These are phyloP conservation scores for Phytophthora lateralis DNA, from an alignment of 352 stramenopile genomes.

Conservation along the genomic window DNA sequence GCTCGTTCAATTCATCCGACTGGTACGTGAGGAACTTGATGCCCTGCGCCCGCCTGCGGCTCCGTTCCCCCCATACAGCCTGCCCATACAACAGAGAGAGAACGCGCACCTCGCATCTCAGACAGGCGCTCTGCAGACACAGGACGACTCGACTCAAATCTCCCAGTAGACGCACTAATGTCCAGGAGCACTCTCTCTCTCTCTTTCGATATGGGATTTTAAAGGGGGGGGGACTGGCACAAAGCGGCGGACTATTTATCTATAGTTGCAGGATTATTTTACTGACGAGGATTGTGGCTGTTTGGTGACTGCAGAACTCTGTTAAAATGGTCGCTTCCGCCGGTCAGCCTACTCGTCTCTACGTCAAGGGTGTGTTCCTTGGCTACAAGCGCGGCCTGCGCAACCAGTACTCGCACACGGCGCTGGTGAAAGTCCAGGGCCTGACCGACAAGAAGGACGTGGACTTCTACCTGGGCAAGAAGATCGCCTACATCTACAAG, in stretches of 20 bases:
- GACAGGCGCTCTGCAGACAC: slow-evolving; percentile 1
- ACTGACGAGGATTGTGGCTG: slow-evolving; percentile 20
- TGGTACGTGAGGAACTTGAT: slow-evolving; percentile 59
- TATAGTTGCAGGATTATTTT: neutral
- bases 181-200: neutral
- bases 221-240: neutral
- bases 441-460: slow-evolving; percentile 98
- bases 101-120: slow-evolving; percentile 16
- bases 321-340: slow-evolving; percentile 90
- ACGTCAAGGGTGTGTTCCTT: slow-evolving; percentile 99
- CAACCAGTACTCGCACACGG: slow-evolving; percentile 98
- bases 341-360: slow-evolving; percentile 95
- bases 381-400: slow-evolving; percentile 98
- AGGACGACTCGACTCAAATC: neutral
- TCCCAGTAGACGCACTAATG: neutral
- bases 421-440: slow-evolving; percentile 99
- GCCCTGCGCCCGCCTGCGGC: neutral
- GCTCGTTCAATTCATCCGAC: slow-evolving; percentile 89
- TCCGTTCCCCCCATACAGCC: slow-evolving; percentile 2
- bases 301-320: slow-evolving; percentile 59
- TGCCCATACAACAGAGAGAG: slow-evolving; percentile 1
- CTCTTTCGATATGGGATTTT: slow-evolving; percentile 2
- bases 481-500: slow-evolving; percentile 99
- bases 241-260: neutral
- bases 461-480: slow-evolving; percentile 99